Evolutionary conservation across 225 moss, liverwort and hornwort species (phyloP).

Genomic region (Pleurozium schreberi): DNA sequence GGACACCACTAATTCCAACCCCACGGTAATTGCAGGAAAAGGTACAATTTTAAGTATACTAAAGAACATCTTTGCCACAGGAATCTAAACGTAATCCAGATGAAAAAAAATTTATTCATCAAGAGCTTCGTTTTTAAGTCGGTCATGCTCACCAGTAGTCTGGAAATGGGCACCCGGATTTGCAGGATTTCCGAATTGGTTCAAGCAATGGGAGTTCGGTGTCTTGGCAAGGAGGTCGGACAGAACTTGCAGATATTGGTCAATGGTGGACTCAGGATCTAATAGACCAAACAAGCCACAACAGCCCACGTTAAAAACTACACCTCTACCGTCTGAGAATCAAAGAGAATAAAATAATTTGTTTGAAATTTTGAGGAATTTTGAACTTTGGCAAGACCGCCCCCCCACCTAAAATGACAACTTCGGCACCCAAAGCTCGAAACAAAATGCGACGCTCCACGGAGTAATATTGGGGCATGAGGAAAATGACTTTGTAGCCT

Average conservation of each 20-base stretch:
- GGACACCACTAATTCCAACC: background rate
- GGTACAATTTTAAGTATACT: background rate
- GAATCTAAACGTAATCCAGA: background rate
- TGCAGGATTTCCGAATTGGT: constrained; percentile 44
- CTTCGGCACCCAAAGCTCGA: constrained; percentile 55
- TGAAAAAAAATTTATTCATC: too few relatives aligned
- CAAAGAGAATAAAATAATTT: background rate
- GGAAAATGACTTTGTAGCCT: constrained; percentile 50
- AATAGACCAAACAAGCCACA: background rate
- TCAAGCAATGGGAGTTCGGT: constrained; percentile 48
- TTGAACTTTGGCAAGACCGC: background rate
- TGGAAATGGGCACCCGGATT: constrained; percentile 61
- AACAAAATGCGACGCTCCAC: constrained; percentile 67
- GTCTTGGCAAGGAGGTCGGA: constrained; percentile 25
- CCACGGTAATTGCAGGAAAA: background rate
- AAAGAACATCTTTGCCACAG: background rate
- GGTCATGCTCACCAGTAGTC: constrained; percentile 34
- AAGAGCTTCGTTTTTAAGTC: background rate
- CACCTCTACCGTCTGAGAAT: too few relatives aligned
- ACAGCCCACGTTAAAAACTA: background rate
- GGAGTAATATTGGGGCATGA: constrained; percentile 73
- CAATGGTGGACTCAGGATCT: constrained; percentile 8
- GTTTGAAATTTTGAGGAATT: background rate
- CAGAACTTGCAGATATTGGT: background rate
- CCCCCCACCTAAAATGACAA: constrained; percentile 26